Evolutionary conservation across 1,139 yeast species (phyloP).

Genomic region (Arxiozyma bovina): DNA sequence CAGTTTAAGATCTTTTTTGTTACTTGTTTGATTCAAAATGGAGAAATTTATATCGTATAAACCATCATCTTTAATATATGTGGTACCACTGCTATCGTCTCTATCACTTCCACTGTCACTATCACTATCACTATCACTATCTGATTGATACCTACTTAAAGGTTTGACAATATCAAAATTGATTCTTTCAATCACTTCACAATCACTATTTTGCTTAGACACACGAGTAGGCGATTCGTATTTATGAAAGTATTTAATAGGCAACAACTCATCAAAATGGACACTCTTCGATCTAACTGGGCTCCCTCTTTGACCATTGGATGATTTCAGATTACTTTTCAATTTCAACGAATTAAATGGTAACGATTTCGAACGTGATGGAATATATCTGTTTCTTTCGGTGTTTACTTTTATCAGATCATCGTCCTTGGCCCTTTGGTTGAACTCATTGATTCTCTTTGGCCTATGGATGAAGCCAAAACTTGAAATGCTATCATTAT

Average conservation of each 20-base stretch:
- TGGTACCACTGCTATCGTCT: neutral
- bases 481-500: neutral
- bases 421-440: neutral
- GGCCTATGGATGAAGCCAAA: neutral
- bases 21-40: slow-evolving; percentile 10
- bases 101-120: neutral
- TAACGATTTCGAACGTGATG: slow-evolving; percentile 22
- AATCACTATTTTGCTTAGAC: slow-evolving; percentile 9
- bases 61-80: slow-evolving; percentile 4
- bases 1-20: slow-evolving; percentile 17
- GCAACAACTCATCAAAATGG: slow-evolving; percentile 25
- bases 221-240: slow-evolving; percentile 23
- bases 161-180: slow-evolving; percentile 10
- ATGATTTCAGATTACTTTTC: slow-evolving; percentile 1
- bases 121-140: slow-evolving; percentile 2
- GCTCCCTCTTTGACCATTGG: neutral
- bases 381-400: slow-evolving; percentile 3
- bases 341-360: slow-evolving; percentile 16
- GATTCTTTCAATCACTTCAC: slow-evolving; percentile 4
- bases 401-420: slow-evolving; percentile 5
- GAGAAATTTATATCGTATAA: slow-evolving; percentile 21
- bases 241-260: slow-evolving; percentile 20
- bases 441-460: neutral
- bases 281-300: slow-evolving; percentile 23
- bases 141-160: slow-evolving; percentile 5